A percentile compares a stretch with the other conserved stretches of the same genome.
Evolutionary conservation across 352 stramenopile species (phyloP).

Genomic region (Phytophthora tubulina): DNA sequence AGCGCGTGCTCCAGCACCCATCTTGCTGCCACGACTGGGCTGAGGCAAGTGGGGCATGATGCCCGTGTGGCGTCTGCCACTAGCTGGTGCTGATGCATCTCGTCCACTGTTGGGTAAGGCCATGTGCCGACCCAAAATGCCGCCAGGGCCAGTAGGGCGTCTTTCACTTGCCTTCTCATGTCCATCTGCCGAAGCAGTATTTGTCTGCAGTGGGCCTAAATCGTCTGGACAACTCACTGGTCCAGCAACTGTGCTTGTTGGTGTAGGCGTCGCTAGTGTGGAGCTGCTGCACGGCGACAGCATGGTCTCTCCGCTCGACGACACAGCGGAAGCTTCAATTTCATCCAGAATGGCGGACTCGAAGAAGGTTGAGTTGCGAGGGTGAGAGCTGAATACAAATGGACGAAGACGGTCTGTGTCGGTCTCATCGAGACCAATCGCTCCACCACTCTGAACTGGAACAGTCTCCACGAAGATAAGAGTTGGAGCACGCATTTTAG

Average conservation of each 20-base stretch:
- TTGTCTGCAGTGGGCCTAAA: slow-evolving; percentile 12
- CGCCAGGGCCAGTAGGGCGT: slow-evolving; percentile 14
- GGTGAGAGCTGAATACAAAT: slow-evolving; percentile 62
- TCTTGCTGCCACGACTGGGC: slow-evolving; percentile 42
- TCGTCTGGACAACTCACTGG: slow-evolving; percentile 25
- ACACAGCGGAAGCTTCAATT: slow-evolving; percentile 47
- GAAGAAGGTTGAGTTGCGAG: slow-evolving; percentile 72
- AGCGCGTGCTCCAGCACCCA: slow-evolving; percentile 29
- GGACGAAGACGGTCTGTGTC: slow-evolving; percentile 56
- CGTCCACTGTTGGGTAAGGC: slow-evolving; percentile 25
- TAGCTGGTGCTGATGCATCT: slow-evolving; percentile 14
- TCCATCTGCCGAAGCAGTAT: slow-evolving; percentile 1
- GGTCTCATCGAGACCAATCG: slow-evolving; percentile 37
- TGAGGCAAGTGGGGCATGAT: slow-evolving; percentile 42
- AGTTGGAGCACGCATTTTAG: slow-evolving; percentile 84
- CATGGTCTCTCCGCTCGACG: slow-evolving; percentile 35
- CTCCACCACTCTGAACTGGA: slow-evolving; percentile 56
- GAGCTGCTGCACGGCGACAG: slow-evolving; percentile 39
- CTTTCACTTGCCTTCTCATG: slow-evolving; percentile 13
- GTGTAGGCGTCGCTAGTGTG: slow-evolving; percentile 37
- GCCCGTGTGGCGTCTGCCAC: slow-evolving; percentile 22
- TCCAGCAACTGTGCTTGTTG: slow-evolving; percentile 16
- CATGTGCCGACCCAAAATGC: slow-evolving; percentile 28
- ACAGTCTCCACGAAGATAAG: slow-evolving; percentile 82
- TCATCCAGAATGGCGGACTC: slow-evolving; percentile 53